Evolutionary conservation across 2,329 filamentous ascomycete species (phyloP), one percentile per base, ranked within the genome.

Genomic region (Colletotrichum zoysiae): DNA sequence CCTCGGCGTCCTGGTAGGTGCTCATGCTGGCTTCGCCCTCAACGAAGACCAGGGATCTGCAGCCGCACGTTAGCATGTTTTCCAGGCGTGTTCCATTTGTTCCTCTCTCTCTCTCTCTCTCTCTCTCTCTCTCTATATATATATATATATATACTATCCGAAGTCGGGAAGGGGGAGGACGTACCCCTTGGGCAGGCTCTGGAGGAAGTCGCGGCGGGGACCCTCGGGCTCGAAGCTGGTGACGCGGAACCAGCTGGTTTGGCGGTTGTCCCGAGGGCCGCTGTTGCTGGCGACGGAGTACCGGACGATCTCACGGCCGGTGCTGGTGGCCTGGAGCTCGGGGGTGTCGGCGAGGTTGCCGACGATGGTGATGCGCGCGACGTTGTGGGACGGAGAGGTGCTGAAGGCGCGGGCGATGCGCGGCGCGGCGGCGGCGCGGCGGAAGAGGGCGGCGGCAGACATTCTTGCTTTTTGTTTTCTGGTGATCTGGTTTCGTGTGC

Each of bases 201-300:
- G 84, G 76, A 97, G 80, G 78, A 89, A 92, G 74, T 97, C 93
- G 78, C 91, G 91, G 80, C 88, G 86, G 61, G 88, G 82, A 16
- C 92, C 93, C 75, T 93, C 90, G 18, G 85, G 84, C 64, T 84
- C 77, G 80, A 98, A 98, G 84, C 87, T 90, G 44, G 90, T 86
- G 67, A 98, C 86, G 70, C 87, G 88, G 87, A 97, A 98, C 93
- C 93, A 98, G 86, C 92, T 96, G 40, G 92, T 93, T 79, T 90
- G 88, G 79, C 90, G 87, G 82, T 93, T 92, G 20, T 95, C 92
- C 75, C 84, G 85, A 73, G 86, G 83, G 18, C 94, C 94, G 71
- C 81, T 81, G 81, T 85, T 91, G 77, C 90, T 93, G 63, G 90
- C 95, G 74, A 99, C 85, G 5, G 90, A 84, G 81, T 97, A 98